Evolutionary conservation across 1,284 basidiomycete species (phyloP), one percentile per base, ranked within the genome.

Genomic region (Malassezia caprae): DNA sequence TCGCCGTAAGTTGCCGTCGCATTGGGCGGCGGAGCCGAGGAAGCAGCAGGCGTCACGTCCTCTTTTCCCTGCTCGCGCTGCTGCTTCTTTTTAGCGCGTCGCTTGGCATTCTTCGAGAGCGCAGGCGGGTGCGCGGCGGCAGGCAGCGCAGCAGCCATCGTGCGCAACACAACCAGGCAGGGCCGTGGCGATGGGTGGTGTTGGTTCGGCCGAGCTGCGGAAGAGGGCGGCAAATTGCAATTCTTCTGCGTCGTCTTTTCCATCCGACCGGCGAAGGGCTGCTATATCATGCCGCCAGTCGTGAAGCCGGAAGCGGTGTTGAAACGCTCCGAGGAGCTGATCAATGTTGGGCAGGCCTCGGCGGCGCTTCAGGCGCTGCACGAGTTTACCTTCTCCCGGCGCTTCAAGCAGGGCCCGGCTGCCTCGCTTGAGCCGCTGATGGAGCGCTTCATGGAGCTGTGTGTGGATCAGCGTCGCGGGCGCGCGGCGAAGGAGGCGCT

Each of bases 381-480:
- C 10, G 88, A 91, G 76, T 88, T 93, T 82, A 90, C 93, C 78
- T 82, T 84, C 35, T 87, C 87, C 41, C 96, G 96, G 79, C 84
- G 88, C 55, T 96, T 98, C 80, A 84, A 90, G 67, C 85, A 87
- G 57, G 94, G 90, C 0, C 88, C 91, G 1, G 79, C 96, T 34
- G 79, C 83, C 5, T 84, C 87, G 8, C 83, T 98, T 52, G 93
- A 98, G 76, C 94, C 94, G 58, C 96, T 98, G 77, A 87, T 96
- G 81, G 78, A 90, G 62, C 84, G 88, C 47, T 81, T 81, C 75
- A 72, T 96, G 78, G 90, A 96, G 75, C 86, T 99, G 58, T 98
- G 90, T 74, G 90, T 98, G 58, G 86, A 90, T 57, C 84, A 96
- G 80, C 84, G 90, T 64, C 91, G 93, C 76, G 90, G 90, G 3